Conservation (phyloP, 2,329 filamentous ascomycete genomes). For the Colletotrichum chlorophyti region DNA sequence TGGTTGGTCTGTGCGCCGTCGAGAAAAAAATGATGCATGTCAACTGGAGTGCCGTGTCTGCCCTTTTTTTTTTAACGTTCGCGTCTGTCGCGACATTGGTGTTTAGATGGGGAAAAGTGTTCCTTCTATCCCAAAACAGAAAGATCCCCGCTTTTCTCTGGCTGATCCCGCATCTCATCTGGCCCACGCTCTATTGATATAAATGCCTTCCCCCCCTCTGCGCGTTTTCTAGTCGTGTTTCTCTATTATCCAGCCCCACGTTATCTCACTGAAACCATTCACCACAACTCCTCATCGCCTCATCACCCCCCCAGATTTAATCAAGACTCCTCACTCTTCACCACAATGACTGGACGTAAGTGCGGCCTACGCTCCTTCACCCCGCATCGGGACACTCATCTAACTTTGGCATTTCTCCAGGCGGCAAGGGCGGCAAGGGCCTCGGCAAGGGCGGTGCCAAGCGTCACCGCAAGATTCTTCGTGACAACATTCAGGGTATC, state of each 20-base stretch:
- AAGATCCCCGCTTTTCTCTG: slow-evolving; percentile 25
- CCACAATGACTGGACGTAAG: slow-evolving; percentile 78
- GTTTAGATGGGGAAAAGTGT: no score
- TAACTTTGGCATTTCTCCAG: slow-evolving; percentile 49
- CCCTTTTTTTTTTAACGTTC: background rate
- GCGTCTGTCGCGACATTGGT: slow-evolving; percentile 10
- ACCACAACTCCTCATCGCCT: background rate
- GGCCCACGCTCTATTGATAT: slow-evolving; percentile 17
- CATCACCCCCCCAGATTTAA: background rate
- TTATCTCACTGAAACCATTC: slow-evolving; percentile 3
- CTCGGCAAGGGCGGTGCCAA: slow-evolving; percentile 98
- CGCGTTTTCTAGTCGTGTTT: background rate
- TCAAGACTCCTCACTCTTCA: slow-evolving; percentile 31
- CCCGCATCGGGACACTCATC: slow-evolving; percentile 1
- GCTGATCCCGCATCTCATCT: slow-evolving; percentile 26
- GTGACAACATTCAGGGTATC: slow-evolving; percentile 99
- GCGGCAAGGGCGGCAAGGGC: slow-evolving; percentile 96
- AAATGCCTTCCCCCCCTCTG: slow-evolving; percentile 24
- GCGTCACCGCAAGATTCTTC: slow-evolving; percentile 98
- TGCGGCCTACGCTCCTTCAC: slow-evolving; percentile 35
- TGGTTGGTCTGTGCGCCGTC: slow-evolving; percentile 11
- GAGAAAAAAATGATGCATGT: slow-evolving; percentile 6
- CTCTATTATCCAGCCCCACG: slow-evolving; percentile 9
- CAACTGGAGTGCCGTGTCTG: no score
- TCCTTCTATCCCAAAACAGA: background rate